Conservation (phyloP, 1,284 basidiomycete genomes). For the Lentinula novae-zelandiae region DNA sequence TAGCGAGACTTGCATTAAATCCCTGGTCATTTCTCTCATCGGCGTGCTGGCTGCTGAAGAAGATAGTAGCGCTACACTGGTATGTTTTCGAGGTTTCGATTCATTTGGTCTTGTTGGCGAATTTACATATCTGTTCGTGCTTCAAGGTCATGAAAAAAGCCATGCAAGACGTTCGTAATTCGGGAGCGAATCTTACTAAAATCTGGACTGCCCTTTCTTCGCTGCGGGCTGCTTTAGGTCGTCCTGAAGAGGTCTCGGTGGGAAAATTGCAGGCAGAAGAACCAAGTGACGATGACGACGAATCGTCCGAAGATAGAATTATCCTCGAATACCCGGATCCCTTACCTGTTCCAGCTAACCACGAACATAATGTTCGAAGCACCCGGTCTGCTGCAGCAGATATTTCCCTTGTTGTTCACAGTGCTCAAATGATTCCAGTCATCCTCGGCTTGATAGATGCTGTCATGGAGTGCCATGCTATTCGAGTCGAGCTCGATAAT, state of each 20-base stretch:
- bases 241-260: slow-evolving; percentile 14
- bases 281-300: slow-evolving; percentile 12
- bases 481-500: slow-evolving; percentile 58
- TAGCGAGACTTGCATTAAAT: slow-evolving; percentile 57
- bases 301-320: slow-evolving; percentile 16
- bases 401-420: slow-evolving; percentile 34
- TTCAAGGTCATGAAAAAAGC: slow-evolving; percentile 40
- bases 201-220: slow-evolving; percentile 53
- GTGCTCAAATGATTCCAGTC: slow-evolving; percentile 65
- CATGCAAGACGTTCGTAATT: slow-evolving; percentile 46
- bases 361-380: slow-evolving; percentile 29
- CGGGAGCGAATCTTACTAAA: slow-evolving; percentile 53
- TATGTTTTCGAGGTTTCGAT: slow-evolving; percentile 15
- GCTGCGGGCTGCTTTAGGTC: slow-evolving; percentile 37
- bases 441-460: slow-evolving; percentile 53
- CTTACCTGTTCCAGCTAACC: slow-evolving; percentile 41
- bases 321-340: slow-evolving; percentile 49
- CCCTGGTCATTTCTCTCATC: slow-evolving; percentile 56
- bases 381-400: slow-evolving; percentile 24
- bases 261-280: slow-evolving; percentile 4
- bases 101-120: background rate
- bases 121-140: background rate
- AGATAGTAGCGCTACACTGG: slow-evolving; percentile 32
- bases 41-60: slow-evolving; percentile 46
- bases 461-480: slow-evolving; percentile 38